Conservation (phyloP, 345 rosid species). For the Rhodamnia rubescens region DNA sequence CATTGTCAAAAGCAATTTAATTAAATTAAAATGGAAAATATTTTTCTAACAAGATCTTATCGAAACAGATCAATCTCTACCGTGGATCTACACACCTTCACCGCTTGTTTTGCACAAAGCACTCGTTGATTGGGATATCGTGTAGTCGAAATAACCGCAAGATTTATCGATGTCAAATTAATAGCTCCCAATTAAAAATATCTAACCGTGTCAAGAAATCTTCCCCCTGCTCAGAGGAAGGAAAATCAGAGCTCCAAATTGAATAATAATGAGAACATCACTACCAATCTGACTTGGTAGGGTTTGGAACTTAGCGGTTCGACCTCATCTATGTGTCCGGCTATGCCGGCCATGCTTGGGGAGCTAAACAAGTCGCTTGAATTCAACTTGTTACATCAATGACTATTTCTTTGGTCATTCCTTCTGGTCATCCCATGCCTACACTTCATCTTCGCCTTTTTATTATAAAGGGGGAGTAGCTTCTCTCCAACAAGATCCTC, state of each 20-base stretch:
- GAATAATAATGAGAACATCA: slow-evolving; percentile 14
- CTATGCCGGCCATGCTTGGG: slow-evolving; percentile 45
- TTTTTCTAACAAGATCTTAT: too few species aligned
- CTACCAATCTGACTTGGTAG: slow-evolving; percentile 27
- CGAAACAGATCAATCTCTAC: too few species aligned
- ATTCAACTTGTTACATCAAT: neutral
- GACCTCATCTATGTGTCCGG: slow-evolving; percentile 9
- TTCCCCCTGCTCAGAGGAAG: neutral
- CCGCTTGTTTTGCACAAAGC: too few species aligned
- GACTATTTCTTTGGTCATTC: slow-evolving; percentile 4
- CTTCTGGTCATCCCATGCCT: neutral
- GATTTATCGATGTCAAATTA: too few species aligned
- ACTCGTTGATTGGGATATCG: too few species aligned
- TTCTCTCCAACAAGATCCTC: neutral
- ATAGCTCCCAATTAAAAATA: too few species aligned
- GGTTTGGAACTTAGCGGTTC: slow-evolving; percentile 16
- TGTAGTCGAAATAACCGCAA: neutral
- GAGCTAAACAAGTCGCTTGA: neutral
- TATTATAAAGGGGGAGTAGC: neutral
- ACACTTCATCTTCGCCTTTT: neutral
- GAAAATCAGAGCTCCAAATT: neutral
- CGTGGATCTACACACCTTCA: too few species aligned
- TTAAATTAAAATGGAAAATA: neutral
- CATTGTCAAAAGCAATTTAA: neutral
- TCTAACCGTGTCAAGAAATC: neutral